Conservation (phyloP, 2,329 filamentous ascomycete species). For the Huntiella abstrusa region DNA sequence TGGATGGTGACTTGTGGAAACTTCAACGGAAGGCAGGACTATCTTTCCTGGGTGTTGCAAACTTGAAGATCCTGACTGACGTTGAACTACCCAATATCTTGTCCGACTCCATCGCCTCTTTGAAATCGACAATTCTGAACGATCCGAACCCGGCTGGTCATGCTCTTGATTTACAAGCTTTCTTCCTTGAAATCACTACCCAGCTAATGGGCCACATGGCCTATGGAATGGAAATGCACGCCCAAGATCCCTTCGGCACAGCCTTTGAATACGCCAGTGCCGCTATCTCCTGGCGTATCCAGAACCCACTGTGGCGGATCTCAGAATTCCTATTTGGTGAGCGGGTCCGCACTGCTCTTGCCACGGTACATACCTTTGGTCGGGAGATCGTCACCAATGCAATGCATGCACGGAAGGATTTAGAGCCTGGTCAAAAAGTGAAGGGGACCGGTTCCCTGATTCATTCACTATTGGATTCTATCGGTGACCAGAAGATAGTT, state of each 20-base stretch:
- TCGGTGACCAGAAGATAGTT: constrained; percentile 35
- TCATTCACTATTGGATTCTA: constrained; percentile 37
- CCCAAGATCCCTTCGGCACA: constrained; percentile 37
- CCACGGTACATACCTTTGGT: constrained; percentile 35
- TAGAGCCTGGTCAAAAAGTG: background rate
- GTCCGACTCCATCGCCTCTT: constrained; percentile 20
- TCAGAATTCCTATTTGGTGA: constrained; percentile 35
- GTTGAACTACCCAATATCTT: constrained; percentile 37
- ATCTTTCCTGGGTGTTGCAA: constrained; percentile 37
- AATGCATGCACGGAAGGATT: constrained; percentile 20
- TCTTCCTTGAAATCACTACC: constrained; percentile 46
- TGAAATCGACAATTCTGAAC: constrained; percentile 18
- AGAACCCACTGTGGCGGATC: constrained; percentile 43
- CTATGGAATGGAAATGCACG: constrained; percentile 49
- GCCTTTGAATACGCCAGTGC: constrained; percentile 46
- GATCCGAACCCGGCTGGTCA: constrained; percentile 6
- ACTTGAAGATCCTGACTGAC: constrained; percentile 37
- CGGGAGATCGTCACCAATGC: constrained; percentile 36
- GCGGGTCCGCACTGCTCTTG: constrained; percentile 29
- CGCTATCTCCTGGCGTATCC: constrained; percentile 40
- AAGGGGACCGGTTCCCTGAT: constrained; percentile 31
- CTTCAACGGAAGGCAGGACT: constrained; percentile 43
- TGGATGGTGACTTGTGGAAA: constrained; percentile 44
- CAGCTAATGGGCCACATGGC: constrained; percentile 50
- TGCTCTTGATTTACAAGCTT: constrained; percentile 34